phyloP scores from a whole-genome alignment of 805 yeast genomes.

The Pichia ethanolica region DNA sequence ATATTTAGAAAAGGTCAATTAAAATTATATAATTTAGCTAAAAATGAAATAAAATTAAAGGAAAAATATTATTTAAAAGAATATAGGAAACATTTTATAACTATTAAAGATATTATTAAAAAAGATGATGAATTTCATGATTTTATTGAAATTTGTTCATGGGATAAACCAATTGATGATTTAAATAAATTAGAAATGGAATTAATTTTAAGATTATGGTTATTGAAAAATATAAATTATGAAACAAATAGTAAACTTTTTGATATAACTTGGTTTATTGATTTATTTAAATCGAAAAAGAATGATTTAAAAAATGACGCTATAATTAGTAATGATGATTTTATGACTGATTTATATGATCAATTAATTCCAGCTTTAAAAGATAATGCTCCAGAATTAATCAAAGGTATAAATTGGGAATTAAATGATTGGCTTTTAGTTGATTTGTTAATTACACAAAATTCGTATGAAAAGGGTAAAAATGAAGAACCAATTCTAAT shows the following conservation, averaged over 20 bases:
- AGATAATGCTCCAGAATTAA: neutral
- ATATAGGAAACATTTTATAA: slow-evolving; percentile 20
- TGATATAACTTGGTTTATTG: slow-evolving; percentile 12
- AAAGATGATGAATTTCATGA: slow-evolving; percentile 14
- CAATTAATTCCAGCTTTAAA: slow-evolving; percentile 2
- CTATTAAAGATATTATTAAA: slow-evolving; percentile 20
- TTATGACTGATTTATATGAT: slow-evolving; percentile 7
- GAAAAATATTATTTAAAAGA: slow-evolving; percentile 36
- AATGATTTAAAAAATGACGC: too few species aligned
- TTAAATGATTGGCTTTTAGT: slow-evolving; percentile 12
- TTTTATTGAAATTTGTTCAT: slow-evolving; percentile 8
- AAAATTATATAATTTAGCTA: slow-evolving; percentile 30
- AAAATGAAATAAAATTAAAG: slow-evolving; percentile 31
- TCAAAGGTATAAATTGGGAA: slow-evolving; percentile 14
- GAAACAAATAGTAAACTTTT: neutral
- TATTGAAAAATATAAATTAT: slow-evolving; percentile 13
- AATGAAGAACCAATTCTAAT: slow-evolving; percentile 19
- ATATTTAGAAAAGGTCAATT: slow-evolving; percentile 37
- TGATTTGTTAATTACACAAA: slow-evolving; percentile 11
- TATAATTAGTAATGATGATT: slow-evolving; percentile 1
- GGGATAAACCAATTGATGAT: slow-evolving; percentile 3
- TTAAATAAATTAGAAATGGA: slow-evolving; percentile 16
- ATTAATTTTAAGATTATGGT: slow-evolving; percentile 19
- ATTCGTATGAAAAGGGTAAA: slow-evolving; percentile 24
- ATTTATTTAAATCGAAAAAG: slow-evolving; percentile 8